These are phyloP conservation scores for Lepiota venenata DNA, from an alignment of 768 basidiomycete genomes.

Conservation along the genomic window DNA sequence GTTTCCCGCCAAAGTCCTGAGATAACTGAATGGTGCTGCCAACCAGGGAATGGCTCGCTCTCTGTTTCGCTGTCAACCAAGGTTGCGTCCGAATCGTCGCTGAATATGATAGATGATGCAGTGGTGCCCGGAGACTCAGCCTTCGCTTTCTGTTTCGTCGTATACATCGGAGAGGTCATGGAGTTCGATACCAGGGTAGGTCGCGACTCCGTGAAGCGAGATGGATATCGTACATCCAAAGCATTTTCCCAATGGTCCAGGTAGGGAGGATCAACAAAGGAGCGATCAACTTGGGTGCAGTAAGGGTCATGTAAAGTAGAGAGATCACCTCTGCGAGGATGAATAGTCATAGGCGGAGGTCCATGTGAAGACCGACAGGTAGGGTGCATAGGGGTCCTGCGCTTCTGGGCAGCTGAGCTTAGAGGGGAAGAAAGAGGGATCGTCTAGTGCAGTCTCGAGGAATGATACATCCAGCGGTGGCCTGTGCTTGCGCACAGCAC, in stretches of 20 bases:
- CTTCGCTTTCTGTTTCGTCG: conserved; percentile 24
- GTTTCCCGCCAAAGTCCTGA: conserved; percentile 4
- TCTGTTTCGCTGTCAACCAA: conserved; percentile 50
- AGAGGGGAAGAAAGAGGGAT: background rate
- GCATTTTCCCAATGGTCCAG: conserved; percentile 64
- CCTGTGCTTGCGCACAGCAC: conserved; percentile 10
- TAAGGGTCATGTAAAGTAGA: conserved; percentile 55
- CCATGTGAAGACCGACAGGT: conserved; percentile 5
- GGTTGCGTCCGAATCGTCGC: conserved; percentile 55
- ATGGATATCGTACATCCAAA: conserved; percentile 63
- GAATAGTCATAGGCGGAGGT: conserved; percentile 36
- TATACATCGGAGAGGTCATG: conserved; percentile 2
- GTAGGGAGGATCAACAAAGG: conserved; percentile 50
- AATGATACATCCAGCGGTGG: conserved; percentile 7
- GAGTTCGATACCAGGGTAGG: background rate
- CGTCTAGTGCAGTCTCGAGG: conserved; percentile 5
- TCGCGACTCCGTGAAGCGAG: conserved; percentile 22
- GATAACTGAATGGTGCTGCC: background rate
- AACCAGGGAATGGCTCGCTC: conserved; percentile 18
- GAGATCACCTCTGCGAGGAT: conserved; percentile 67
- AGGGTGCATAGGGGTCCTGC: conserved; percentile 4
- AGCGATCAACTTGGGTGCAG: conserved; percentile 53
- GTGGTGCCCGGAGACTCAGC: conserved; percentile 24
- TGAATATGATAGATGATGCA: conserved; percentile 28
- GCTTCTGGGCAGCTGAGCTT: background rate